Evolutionary conservation across 257 asterid species (phyloP), one percentile per base, ranked within the genome.

Genomic region (Nicotiana otophora): DNA sequence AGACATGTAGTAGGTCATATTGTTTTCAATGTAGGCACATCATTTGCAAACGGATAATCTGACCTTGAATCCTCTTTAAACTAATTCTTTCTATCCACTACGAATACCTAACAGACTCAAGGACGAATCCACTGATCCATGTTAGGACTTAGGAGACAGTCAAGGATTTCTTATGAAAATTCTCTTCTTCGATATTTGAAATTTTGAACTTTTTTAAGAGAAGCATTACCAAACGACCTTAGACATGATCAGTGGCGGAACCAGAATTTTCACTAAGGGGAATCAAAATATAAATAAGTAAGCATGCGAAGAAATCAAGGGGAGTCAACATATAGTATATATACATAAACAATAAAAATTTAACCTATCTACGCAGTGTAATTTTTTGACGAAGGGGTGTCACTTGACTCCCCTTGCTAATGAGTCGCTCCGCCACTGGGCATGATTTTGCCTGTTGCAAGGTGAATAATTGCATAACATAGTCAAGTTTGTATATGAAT

Each of bases 1-100:
- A 78, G 68, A 55, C 48, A 86, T 63, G 64, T 23, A 36, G 15
- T 66, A 81, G 33, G 75, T 55, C 78, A 81, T 51, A n/a, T 66
- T 66, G 61, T 81, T 54, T 51, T 75, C 63, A 51, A 51, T 33
- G 6, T 5, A 26, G 26, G 14, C 63, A 26, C 80, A 48, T 75
- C 42, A 75, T 75, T 14, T 15, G 15, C 79, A 23, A 75, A 75
- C 5, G 16, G 23, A 75, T 28, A 33, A 26, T 51, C 80, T 15
- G 36, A 75, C 26, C 79, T 75, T 0, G 5, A 51, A 8, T 15
- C 16, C 1, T 74, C 62, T 7, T 74, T 48, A 48, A 51, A 26
- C 26, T 46, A 7, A 0, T 0, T 74, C 42, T 51, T 74, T 72
- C 39, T 74, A 26, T 26, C 26, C 23, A 3, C 42, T 48, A 7